phyloP scores from a whole-genome alignment of 495 filamentous ascomycete genomes.

The Halenospora varia region DNA sequence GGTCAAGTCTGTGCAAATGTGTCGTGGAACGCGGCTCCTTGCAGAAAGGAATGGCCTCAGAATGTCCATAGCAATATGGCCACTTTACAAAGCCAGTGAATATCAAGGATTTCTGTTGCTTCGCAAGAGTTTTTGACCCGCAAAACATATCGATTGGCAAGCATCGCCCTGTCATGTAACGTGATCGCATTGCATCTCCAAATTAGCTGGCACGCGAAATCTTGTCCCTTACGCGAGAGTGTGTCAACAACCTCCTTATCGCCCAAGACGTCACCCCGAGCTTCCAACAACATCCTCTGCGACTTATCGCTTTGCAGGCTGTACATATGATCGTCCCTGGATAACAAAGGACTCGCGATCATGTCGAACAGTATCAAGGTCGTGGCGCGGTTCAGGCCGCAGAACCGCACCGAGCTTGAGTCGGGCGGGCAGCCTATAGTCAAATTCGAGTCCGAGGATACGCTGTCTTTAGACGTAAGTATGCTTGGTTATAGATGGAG shows the following conservation, averaged over 20 bases:
- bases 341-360: conserved; percentile 20
- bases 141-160: not conserved
- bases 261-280: conserved; percentile 2
- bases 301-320: not conserved
- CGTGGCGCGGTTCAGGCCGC: conserved; percentile 94
- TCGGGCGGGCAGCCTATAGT: conserved; percentile 92
- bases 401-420: conserved; percentile 87
- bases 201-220: conserved; percentile 17
- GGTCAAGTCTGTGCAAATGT: not conserved
- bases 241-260: conserved; percentile 26
- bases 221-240: conserved; percentile 6
- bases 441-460: conserved; percentile 80
- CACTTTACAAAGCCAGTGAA: not conserved
- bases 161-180: conserved; percentile 1
- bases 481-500: not conserved
- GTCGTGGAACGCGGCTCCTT: not conserved
- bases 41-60: not conserved
- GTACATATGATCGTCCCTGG: conserved; percentile 22
- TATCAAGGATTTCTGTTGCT: not conserved
- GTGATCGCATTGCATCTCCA: conserved; percentile 16
- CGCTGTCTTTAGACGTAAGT: conserved; percentile 80
- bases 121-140: not conserved
- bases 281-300: not conserved
- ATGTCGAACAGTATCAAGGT: conserved; percentile 63
- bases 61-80: not conserved